phyloP scores from a whole-genome alignment of 768 basidiomycete species.

The Leccinum rimulosum region DNA sequence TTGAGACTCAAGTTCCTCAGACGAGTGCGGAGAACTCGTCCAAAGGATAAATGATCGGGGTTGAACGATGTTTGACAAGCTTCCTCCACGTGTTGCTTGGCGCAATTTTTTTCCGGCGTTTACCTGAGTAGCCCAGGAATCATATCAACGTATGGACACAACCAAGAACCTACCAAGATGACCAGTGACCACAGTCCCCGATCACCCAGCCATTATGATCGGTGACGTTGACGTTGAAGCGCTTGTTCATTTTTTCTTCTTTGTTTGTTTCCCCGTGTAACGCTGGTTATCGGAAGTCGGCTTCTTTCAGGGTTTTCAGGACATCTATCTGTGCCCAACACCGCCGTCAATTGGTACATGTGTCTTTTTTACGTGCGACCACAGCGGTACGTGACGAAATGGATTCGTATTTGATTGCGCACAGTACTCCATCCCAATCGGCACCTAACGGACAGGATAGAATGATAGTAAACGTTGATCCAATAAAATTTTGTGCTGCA shows the following conservation, averaged over 20 bases:
- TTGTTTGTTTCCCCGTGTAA: neutral
- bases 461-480: conserved; percentile 14
- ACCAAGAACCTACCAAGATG: neutral
- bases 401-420: conserved; percentile 5
- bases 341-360: neutral
- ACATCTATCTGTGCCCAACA: neutral
- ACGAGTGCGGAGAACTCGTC: neutral
- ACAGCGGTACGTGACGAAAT: neutral
- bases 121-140: neutral
- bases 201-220: neutral
- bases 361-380: conserved; percentile 10
- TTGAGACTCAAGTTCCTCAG: neutral
- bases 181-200: neutral
- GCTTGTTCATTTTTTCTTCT: neutral
- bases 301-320: neutral
- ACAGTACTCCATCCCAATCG: conserved; percentile 8
- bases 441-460: conserved; percentile 10
- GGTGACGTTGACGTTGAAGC: neutral
- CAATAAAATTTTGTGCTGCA: conserved; percentile 2
- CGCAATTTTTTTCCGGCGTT: conserved; percentile 1
- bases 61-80: neutral
- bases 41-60: neutral
- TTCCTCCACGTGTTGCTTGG: conserved; percentile 3
- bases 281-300: neutral
- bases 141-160: neutral